Base-by-base conservation (phyloP, 352 stramenopile genomes). In the Phytophthora sansomeana region DNA sequence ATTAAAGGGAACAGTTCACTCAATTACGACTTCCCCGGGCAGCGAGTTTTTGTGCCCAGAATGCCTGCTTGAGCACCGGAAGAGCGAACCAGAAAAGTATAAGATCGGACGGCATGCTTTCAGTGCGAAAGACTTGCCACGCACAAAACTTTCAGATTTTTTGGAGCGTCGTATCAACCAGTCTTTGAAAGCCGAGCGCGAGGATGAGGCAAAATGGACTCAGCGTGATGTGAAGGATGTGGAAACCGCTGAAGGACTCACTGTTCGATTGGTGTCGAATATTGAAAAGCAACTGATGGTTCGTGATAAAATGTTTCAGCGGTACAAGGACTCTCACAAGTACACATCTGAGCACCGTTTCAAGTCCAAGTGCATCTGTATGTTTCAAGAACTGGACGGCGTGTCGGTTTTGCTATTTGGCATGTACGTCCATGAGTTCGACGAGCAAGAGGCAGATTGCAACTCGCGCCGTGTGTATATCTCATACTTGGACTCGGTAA, bases 361-460 rank as follows among this genome's bases (percentile, higher is more conserved):
- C 72, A 96, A 98, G 59, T 98, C 96, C 62, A 99, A 99, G 75
- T 99, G 97, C 72, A 93, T 99, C 51, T 95, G 99, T 63, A 97
- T 99, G 65, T 99, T 99, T 72, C 98, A 99, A 79, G 97, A 99
- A 72, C 97, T 99, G 58, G 96, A 99, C 72, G 97, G 97, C 29
- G 97, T 99, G 14, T 98, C 99, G 71, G 97, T 99, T 5, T 93
- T 99, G 57, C 78, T 99, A 0, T 99, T 99, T 75, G 98, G 96
- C 41, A 98, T 99, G 73, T 99, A 99, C 72, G 97, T 99, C 6
- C 99, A 99, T 72, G 98, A 99, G 70, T 99, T 99, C 69, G 98
- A 99, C 66, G 94, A 99, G 61, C 94, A 98, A 58, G 98, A 98
- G 78, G 89, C 97, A 4, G 59, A 89, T 29, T 98, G 97, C 43